phyloP scores from a whole-genome alignment of 2,329 filamentous ascomycete genomes.

The Aulographum hederae region DNA sequence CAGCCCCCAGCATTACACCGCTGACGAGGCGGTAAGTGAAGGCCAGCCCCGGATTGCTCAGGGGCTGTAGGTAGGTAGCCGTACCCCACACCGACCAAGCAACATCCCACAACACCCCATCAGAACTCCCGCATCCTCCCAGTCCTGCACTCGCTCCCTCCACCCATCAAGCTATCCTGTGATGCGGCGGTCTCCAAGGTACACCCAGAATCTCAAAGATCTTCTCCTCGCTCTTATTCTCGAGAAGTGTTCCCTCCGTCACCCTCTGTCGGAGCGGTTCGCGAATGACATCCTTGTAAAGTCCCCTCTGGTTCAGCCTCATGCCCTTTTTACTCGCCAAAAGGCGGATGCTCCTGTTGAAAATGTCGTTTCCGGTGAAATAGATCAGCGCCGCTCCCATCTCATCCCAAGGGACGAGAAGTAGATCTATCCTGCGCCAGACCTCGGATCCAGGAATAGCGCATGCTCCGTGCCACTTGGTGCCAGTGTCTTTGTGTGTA shows the following conservation, averaged over 20 bases:
- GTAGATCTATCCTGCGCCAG: slow-evolving; percentile 72
- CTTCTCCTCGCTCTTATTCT: slow-evolving; percentile 54
- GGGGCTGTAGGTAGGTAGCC: too few relatives aligned
- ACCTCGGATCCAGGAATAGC: slow-evolving; percentile 38
- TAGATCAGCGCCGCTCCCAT: slow-evolving; percentile 80
- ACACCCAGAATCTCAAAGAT: slow-evolving; percentile 74
- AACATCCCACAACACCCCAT: too few relatives aligned
- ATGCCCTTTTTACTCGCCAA: slow-evolving; percentile 66
- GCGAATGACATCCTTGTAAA: slow-evolving; percentile 54
- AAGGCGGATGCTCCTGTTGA: slow-evolving; percentile 72
- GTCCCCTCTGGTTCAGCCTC: slow-evolving; percentile 66
- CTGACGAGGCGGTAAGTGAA: too few relatives aligned
- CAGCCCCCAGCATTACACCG: too few relatives aligned
- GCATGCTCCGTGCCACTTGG: slow-evolving; percentile 81
- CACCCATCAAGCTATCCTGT: slow-evolving; percentile 56
- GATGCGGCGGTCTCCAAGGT: slow-evolving; percentile 62
- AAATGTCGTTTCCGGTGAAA: slow-evolving; percentile 89
- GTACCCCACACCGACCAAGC: too few relatives aligned
- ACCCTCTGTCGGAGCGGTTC: slow-evolving; percentile 39
- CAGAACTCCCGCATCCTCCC: too few relatives aligned
- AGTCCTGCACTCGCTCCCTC: too few relatives aligned
- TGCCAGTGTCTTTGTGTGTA: slow-evolving; percentile 34
- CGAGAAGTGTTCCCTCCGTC: slow-evolving; percentile 51
- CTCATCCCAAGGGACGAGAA: slow-evolving; percentile 64
- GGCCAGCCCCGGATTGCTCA: too few relatives aligned